Evolutionary conservation across 2,329 filamentous ascomycete species (phyloP), one percentile per base, ranked within the genome.

Genomic region (Exophiala oligosperma): DNA sequence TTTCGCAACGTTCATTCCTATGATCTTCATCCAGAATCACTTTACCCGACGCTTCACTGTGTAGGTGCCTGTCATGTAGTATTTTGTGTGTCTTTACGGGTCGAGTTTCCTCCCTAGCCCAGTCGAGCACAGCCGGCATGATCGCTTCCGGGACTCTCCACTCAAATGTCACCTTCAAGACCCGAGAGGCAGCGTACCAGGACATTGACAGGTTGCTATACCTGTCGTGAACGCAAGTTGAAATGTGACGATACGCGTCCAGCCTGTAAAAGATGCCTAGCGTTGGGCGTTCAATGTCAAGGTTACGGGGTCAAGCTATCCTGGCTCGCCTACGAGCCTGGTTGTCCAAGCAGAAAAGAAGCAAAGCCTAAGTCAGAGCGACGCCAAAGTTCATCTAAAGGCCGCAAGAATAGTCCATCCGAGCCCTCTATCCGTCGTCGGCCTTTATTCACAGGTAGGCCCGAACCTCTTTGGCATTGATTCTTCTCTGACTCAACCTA

Each of bases 201-300:
- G 52, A 54, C 52, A 40, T 46, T 54, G 29, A 54, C 52, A 23
- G 56, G 56, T 21, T 59, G 56, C 38, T 41, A 54, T 17, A 54
- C 56, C 38, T 59, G 56, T 46, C 52, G 52, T 7, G 43, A 44
- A 17, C 66, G 66, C 35, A 62, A 60, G 14, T 47, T 68, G 9
- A 68, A 69, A 54, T 69, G 67, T 44, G 63, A 68, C 44, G 64
- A 68, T 43, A 57, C 60, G 4, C 54, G 49, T 41, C 67, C 66
- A 1, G 38, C 49, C 32, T 68, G 67, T 49, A 49, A 51, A 24
- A 56, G 59, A 44, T 68, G 66, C 41, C 41, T 59, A 6, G 53
- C 59, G n/a, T 54, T 64, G 6, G 62, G 63, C 24, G 54, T 64
- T 35, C 5, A 44, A n/a, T 68, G 67, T 52, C 56, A 62, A 21